Base-by-base conservation (phyloP, 2,329 filamentous ascomycete genomes). In the Trichoderma sp. region DNA sequence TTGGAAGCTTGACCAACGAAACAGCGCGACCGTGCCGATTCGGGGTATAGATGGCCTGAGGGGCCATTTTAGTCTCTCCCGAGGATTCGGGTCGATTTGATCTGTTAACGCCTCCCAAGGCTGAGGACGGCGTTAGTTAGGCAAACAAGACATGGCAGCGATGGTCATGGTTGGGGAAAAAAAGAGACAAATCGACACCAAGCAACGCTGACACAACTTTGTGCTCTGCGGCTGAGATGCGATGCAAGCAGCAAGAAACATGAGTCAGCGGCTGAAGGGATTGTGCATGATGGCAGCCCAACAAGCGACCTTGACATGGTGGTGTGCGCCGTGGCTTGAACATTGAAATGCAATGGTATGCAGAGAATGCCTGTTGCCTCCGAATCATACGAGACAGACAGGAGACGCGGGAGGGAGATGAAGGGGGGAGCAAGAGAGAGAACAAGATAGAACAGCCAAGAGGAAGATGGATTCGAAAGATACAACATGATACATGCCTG, bases 61-160 rank as follows among this genome's bases (percentile, higher is more conserved):
- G 71, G 66, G 58, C 66, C 74, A 75, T 79, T 79, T 80, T 83
- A 83, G 81, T 80, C 79, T 77, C 77, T 82, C 79, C 81, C 81
- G 77, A 77, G 77, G 76, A 75, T 74, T 78, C 76, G 81, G 81
- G 79, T 82, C 81, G 78, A 78, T 78, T 70, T 78, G 78, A 80
- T 80, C 80, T 80, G 76, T 69, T 79, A 77, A 78, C 76, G 77
- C 77, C 77, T 53, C 69, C 61, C 43, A 71, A 66, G 51, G 47
- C 61, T 56, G 47, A 70, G 24, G n/a, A 30, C 32, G n/a, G 30
- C 47, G 15, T 51, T 63, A 70, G 43, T 30, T 30, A 34, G 64
- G 67, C 30, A 36, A 43, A 53, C 39, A 67, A 62, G 26, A 26
- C 58, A 61, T 26, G 32, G 21, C 36, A 21, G 30, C 7, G 3